phyloP scores from a whole-genome alignment of 257 asterid genomes.

The Solanum infundibuliforme region DNA sequence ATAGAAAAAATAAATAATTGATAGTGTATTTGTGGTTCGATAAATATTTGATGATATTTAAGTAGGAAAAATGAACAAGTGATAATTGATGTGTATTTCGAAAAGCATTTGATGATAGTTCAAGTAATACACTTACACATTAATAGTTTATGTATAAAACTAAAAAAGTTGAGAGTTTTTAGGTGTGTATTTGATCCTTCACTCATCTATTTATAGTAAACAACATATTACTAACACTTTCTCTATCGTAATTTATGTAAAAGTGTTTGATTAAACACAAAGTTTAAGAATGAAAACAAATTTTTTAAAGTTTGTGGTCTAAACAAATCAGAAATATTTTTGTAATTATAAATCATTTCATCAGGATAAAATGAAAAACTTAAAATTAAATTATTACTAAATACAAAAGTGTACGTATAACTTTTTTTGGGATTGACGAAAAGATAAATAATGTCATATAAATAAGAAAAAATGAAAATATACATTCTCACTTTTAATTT shows the following conservation, averaged over 20 bases:
- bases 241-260: neutral
- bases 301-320: neutral
- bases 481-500: neutral
- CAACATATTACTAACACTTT: neutral
- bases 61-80: too few species aligned
- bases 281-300: neutral
- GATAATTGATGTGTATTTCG: too few species aligned
- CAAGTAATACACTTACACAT: too few species aligned
- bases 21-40: too few species aligned
- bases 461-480: neutral
- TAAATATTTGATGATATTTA: too few species aligned
- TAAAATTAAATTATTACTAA: neutral
- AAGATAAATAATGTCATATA: neutral
- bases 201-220: too few species aligned
- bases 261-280: neutral
- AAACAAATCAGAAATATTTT: neutral
- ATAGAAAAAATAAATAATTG: too few species aligned
- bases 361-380: neutral
- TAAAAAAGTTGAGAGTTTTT: too few species aligned
- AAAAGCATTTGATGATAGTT: too few species aligned
- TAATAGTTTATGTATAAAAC: too few species aligned
- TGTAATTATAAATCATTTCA: neutral
- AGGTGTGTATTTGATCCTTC: too few species aligned
- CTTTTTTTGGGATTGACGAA: neutral
- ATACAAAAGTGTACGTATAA: neutral